Evolutionary conservation across 768 basidiomycete genomes (phyloP).

Genomic region (Amanita inopinata): DNA sequence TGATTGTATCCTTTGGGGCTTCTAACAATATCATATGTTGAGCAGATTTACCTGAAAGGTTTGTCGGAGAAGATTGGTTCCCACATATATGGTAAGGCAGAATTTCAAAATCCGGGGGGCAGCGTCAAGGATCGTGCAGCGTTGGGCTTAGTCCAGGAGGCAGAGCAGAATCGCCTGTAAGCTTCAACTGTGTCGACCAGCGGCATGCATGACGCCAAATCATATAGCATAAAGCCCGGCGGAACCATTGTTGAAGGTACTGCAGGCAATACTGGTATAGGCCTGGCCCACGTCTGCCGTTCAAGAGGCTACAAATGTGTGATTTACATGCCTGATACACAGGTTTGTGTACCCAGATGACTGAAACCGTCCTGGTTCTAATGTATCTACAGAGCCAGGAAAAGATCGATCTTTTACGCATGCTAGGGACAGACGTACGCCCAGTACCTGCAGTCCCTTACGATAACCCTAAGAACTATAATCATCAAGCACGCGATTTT

Average conservation of each 20-base stretch:
- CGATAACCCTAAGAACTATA: conserved; percentile 93
- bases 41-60: conserved; percentile 71
- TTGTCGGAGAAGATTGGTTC: conserved; percentile 79
- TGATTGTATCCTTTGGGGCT: background rate
- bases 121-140: conserved; percentile 98
- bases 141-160: conserved; percentile 76
- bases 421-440: conserved; percentile 96
- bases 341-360: conserved; percentile 33
- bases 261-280: conserved; percentile 96
- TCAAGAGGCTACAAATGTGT: conserved; percentile 93
- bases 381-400: conserved; percentile 71
- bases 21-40: conserved; percentile 4
- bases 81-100: conserved; percentile 89
- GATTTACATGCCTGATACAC: conserved; percentile 97
- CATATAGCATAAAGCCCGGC: conserved; percentile 74
- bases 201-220: background rate
- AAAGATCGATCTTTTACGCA: conserved; percentile 93
- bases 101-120: conserved; percentile 97
- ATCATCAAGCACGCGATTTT: conserved; percentile 91
- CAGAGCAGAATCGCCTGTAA: conserved; percentile 75
- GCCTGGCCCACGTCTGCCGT: conserved; percentile 90
- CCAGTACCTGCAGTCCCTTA: conserved; percentile 96
- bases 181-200: conserved; percentile 18
- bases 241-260: conserved; percentile 98
- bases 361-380: background rate